Percentiles rank a stretch among this genome's conserved stretches.
Conservation (phyloP, 2,329 filamentous ascomycete genomes). For the Chaetomiaceae sp. region DNA sequence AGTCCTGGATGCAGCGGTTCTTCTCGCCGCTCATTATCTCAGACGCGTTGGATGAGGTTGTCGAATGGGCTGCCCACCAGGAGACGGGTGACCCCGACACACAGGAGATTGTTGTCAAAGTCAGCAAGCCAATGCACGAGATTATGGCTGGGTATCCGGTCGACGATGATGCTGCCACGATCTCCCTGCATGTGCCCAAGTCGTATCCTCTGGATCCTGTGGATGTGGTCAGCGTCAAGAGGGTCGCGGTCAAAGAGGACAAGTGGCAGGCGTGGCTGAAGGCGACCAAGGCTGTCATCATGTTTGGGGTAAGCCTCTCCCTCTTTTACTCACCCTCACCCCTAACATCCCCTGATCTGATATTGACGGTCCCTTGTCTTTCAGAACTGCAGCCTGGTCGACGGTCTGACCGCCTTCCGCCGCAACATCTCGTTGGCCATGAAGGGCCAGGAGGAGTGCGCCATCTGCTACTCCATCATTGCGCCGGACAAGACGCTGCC, state of each 20-base stretch:
- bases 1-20: constrained; percentile 78
- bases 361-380: not conserved
- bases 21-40: constrained; percentile 67
- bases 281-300: constrained; percentile 85
- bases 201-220: constrained; percentile 80
- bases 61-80: constrained; percentile 56
- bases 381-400: constrained; percentile 75
- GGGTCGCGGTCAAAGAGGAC: constrained; percentile 81
- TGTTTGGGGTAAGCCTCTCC: constrained; percentile 59
- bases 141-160: constrained; percentile 79
- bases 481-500: constrained; percentile 82
- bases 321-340: not conserved
- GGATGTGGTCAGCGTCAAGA: constrained; percentile 67
- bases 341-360: not conserved
- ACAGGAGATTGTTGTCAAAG: constrained; percentile 58
- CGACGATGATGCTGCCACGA: constrained; percentile 78
- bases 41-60: constrained; percentile 60
- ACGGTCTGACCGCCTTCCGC: constrained; percentile 78
- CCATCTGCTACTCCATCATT: constrained; percentile 95
- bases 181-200: constrained; percentile 72
- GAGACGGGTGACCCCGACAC: constrained; percentile 45
- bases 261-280: constrained; percentile 92
- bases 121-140: constrained; percentile 65
- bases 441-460: constrained; percentile 90
- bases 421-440: constrained; percentile 81